These are phyloP conservation scores for Claviceps paspali DNA, from an alignment of 2,329 filamentous ascomycete genomes.

Conservation along the genomic window DNA sequence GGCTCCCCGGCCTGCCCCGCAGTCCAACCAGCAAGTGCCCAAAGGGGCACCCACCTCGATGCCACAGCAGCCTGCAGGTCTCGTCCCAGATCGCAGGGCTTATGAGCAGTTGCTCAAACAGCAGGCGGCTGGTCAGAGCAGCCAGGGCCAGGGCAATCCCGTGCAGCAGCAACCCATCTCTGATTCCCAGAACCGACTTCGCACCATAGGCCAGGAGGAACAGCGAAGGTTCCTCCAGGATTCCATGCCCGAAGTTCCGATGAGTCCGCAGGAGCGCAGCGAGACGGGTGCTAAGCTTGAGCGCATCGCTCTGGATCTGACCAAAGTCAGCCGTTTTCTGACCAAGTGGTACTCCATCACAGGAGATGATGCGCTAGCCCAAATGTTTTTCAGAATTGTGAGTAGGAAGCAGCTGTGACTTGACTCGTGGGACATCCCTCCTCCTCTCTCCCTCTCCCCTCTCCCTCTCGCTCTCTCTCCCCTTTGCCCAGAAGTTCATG, in stretches of 20 bases:
- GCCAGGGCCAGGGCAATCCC: conserved; percentile 6
- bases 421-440: too few relatives aligned
- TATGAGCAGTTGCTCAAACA: conserved; percentile 24
- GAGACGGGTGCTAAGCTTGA: conserved; percentile 30
- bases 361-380: conserved; percentile 33
- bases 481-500: too few relatives aligned
- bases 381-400: conserved; percentile 37
- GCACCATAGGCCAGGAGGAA: conserved; percentile 24
- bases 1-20: conserved; percentile 11
- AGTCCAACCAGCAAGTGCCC: conserved; percentile 10
- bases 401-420: conserved; percentile 16
- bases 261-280: conserved; percentile 28
- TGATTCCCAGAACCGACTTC: conserved; percentile 19
- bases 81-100: conserved; percentile 29
- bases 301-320: conserved; percentile 26
- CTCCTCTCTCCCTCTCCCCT: too few relatives aligned
- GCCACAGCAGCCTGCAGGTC: conserved; percentile 20
- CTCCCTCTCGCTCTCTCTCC: background rate
- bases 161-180: conserved; percentile 9
- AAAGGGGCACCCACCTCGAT: conserved; percentile 13
- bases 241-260: conserved; percentile 27
- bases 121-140: conserved; percentile 14
- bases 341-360: conserved; percentile 33
- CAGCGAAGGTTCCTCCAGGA: conserved; percentile 23
- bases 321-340: conserved; percentile 28